Evolutionary conservation across 2,329 filamentous ascomycete species (phyloP), one percentile per base, ranked within the genome.

Genomic region (Alternaria dauci): DNA sequence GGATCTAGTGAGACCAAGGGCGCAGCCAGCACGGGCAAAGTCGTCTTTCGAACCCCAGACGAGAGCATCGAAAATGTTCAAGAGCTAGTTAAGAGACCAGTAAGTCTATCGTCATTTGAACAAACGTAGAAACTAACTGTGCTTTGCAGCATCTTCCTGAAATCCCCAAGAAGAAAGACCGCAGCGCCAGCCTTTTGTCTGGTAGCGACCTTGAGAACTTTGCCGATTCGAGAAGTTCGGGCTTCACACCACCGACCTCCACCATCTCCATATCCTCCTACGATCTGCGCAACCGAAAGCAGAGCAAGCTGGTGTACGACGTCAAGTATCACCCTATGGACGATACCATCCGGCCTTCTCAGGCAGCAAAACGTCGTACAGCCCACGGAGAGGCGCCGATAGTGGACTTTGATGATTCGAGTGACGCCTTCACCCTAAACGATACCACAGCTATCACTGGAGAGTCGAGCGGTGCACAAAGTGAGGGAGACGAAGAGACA

Each of bases 281-380:
- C 50, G 43, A 50, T 3, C 34, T 67, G 9, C 66, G 63, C 34
- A 54, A 56, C 23, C 63, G 66, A 9, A 67, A 53, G 5, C 57
- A 55, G 18, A 67, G 58, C 26, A 67, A 69, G 34, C 68, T 76
- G 5, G 47, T 63, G 6, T 77, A 77, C 56, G 71, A 77, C 38
- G 60, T 73, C 23, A 73, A 69, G 54, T 78, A 75, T 38, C 75
- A 78, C 55, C 75, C 74, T 2, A 70, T 78, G 67, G 75, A 78
- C 41, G 74, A 77, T 8, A 52, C 57, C 44, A 61, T 74, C 8
- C 66, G 66, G 9, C 74, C 75, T 5, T 62, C 63, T 9, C 69
- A 70, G 28, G 74, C 75, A 34, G 70, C 72, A 0, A 74, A 72
- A 43, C 65, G 68, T 39, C 71, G 69, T 18, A 63, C 61, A 8